Evolutionary conservation across 2,329 filamentous ascomycete genomes (phyloP).

Genomic region (Aspergillus fumigatiaffinis): DNA sequence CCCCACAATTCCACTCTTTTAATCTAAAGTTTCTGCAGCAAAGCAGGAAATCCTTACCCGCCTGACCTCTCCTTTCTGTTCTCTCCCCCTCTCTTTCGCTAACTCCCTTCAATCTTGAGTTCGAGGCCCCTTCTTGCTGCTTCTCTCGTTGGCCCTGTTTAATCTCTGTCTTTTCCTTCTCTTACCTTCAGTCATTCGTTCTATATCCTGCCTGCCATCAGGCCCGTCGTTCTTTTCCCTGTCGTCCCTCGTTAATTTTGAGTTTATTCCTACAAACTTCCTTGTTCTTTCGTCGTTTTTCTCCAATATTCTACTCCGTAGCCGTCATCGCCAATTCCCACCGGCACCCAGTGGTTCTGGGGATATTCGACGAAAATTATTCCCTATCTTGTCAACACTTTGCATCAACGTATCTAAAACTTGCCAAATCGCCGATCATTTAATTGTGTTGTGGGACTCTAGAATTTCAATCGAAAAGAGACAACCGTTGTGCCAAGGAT

Average conservation of each 20-base stretch:
- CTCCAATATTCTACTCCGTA: not conserved
- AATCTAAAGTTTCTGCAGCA: not conserved
- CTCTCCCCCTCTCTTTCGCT: not conserved
- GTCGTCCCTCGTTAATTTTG: not conserved
- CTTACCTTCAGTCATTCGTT: not conserved
- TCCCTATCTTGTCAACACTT: not conserved
- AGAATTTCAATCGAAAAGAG: not conserved
- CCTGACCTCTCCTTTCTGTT: not conserved
- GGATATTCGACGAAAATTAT: not conserved
- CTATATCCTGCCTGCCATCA: not conserved
- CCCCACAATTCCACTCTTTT: not conserved
- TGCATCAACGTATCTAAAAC: not conserved
- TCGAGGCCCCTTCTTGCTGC: not conserved
- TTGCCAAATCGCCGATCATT: not conserved
- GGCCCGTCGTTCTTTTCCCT: not conserved
- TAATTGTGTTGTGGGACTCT: not conserved
- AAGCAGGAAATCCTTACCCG: not conserved
- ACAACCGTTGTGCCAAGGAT: not conserved
- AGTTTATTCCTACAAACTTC: not conserved
- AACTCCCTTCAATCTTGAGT: not conserved
- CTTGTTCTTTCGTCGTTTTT: not conserved
- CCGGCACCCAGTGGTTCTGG: not conserved
- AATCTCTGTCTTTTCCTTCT: not conserved
- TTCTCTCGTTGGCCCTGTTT: not conserved
- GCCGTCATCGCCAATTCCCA: not conserved